phyloP scores from a whole-genome alignment of 768 basidiomycete species.

The Infundibulicybe gibba region DNA sequence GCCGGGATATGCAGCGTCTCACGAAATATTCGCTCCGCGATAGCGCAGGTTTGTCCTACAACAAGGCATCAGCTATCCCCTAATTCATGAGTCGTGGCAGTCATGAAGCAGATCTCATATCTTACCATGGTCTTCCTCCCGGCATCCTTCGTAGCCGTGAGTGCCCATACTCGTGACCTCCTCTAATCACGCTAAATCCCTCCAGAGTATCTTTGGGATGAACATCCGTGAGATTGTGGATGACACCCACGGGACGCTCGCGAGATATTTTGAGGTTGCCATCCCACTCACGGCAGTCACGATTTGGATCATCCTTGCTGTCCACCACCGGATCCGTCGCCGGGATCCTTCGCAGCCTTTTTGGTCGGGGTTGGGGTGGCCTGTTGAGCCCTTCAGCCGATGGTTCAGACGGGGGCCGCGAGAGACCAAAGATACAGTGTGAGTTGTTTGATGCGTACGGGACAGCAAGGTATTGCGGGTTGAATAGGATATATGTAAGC shows the following conservation, averaged over 20 bases:
- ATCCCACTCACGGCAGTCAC: slow-evolving; percentile 37
- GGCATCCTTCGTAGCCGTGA: slow-evolving; percentile 31
- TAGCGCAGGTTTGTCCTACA: slow-evolving; percentile 21
- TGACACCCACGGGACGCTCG: slow-evolving; percentile 23
- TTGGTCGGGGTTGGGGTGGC: background rate
- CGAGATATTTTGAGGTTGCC: slow-evolving; percentile 33
- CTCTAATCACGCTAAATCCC: background rate
- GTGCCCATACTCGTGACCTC: slow-evolving; percentile 1
- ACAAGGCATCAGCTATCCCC: background rate
- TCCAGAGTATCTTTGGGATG: slow-evolving; percentile 35
- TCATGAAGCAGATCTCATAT: slow-evolving; percentile 39
- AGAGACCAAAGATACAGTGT: too few relatives aligned
- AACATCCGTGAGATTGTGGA: slow-evolving; percentile 31
- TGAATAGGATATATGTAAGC: too few relatives aligned
- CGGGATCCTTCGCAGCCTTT: background rate
- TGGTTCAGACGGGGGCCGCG: too few relatives aligned
- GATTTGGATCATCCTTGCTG: slow-evolving; percentile 42
- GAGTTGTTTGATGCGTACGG: too few relatives aligned
- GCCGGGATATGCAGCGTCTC: slow-evolving; percentile 44
- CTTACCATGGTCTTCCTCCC: slow-evolving; percentile 49
- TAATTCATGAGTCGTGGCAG: slow-evolving; percentile 8
- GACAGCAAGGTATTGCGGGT: too few relatives aligned
- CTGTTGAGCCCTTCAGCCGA: background rate
- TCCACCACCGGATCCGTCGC: slow-evolving; percentile 19
- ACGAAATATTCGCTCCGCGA: slow-evolving; percentile 44